Percentiles rank a stretch among this genome's conserved stretches.
phyloP scores from a whole-genome alignment of 2,329 filamentous ascomycete species.

The Colletotrichum sp. region DNA sequence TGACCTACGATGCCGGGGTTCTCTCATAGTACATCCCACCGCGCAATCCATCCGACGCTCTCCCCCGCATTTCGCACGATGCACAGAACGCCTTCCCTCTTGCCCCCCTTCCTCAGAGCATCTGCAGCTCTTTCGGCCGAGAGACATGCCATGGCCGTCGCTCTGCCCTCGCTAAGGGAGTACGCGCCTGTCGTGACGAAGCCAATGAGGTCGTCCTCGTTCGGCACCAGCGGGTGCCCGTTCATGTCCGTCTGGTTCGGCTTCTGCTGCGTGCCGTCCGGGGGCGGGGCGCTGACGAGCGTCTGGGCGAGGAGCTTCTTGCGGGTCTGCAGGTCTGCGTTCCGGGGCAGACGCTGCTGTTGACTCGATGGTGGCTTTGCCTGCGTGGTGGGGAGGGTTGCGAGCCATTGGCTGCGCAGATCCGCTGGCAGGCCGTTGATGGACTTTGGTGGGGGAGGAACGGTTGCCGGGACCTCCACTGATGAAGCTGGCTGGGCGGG shows the following conservation, averaged over 20 bases:
- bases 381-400: constrained; percentile 44
- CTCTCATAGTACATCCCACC: constrained; percentile 72
- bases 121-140: constrained; percentile 62
- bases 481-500: constrained; percentile 32
- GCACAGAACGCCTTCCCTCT: constrained; percentile 63
- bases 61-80: constrained; percentile 85
- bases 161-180: constrained; percentile 77
- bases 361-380: constrained; percentile 17
- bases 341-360: constrained; percentile 27
- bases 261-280: constrained; percentile 33
- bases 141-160: constrained; percentile 77
- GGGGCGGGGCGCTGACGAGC: constrained; percentile 43
- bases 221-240: constrained; percentile 72
- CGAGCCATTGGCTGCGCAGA: constrained; percentile 76
- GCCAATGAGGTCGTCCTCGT: constrained; percentile 78
- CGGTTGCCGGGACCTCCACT: constrained; percentile 53
- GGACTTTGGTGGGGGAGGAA: constrained; percentile 31
- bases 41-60: constrained; percentile 77
- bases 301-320: constrained; percentile 53
- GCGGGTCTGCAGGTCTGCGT: constrained; percentile 39
- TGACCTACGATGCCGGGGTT: background rate
- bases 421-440: constrained; percentile 42
- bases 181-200: constrained; percentile 91
- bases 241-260: constrained; percentile 44
- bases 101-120: constrained; percentile 30